Percentiles rank a stretch among this genome's conserved stretches.
These are phyloP conservation scores for Quercus aquifolioides DNA, from an alignment of 306 rosid species.

Conservation along the genomic window DNA sequence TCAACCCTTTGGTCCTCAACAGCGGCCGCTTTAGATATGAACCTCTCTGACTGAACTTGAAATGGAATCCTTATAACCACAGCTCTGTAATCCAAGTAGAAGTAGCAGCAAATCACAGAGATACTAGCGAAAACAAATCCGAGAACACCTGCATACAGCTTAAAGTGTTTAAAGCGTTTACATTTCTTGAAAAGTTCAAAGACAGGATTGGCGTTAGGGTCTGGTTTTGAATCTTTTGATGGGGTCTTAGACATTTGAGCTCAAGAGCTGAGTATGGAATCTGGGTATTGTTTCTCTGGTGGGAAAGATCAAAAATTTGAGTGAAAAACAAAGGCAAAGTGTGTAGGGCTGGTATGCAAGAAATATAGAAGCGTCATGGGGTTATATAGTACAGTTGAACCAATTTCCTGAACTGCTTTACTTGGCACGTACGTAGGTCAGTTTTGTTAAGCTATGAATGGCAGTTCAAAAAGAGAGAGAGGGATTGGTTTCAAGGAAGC, in stretches of 20 bases:
- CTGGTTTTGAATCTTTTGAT: conserved; percentile 9
- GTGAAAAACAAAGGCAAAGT: neutral
- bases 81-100: conserved; percentile 54
- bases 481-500: conserved; percentile 62
- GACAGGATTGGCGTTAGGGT: conserved; percentile 42
- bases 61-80: conserved; percentile 35
- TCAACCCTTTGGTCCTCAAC: conserved; percentile 40
- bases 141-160: conserved; percentile 59
- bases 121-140: conserved; percentile 53
- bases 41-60: conserved; percentile 37
- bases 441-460: conserved; percentile 32
- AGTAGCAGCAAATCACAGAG: conserved; percentile 45
- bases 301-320: neutral
- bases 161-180: conserved; percentile 53
- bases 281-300: conserved; percentile 23
- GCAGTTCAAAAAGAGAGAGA: conserved; percentile 3
- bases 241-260: conserved; percentile 45
- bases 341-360: conserved; percentile 26
- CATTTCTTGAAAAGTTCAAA: conserved; percentile 44
- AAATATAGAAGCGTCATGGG: conserved; percentile 18
- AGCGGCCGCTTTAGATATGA: conserved; percentile 26
- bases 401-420: conserved; percentile 16
- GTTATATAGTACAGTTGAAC: neutral
- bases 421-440: conserved; percentile 42
- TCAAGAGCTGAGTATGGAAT: neutral